Conservation (phyloP, 805 yeast species). For the Myxozyma neotropica region DNA sequence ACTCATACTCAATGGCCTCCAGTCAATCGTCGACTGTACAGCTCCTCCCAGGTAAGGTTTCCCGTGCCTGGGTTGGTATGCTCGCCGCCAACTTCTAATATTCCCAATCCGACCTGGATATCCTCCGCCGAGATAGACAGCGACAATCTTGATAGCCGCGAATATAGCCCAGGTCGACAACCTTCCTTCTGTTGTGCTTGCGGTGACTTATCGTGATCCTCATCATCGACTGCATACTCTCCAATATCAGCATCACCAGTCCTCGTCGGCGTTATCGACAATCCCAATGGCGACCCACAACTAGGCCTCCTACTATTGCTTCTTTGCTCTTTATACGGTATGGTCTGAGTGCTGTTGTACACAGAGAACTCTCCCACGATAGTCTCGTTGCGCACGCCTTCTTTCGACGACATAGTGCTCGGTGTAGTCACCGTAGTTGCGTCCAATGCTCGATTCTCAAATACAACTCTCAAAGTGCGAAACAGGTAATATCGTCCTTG, state of each 20-base stretch:
- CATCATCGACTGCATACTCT: background rate
- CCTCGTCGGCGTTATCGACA: background rate
- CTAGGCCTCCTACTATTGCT: too few relatives aligned
- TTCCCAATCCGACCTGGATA: background rate
- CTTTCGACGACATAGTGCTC: background rate
- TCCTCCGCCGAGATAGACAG: constrained; percentile 20
- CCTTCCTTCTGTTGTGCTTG: too few relatives aligned
- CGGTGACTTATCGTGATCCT: too few relatives aligned
- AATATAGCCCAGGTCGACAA: too few relatives aligned
- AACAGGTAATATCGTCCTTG: constrained; percentile 36
- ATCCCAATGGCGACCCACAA: too few relatives aligned
- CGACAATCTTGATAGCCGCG: constrained; percentile 6
- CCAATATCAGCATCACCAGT: background rate
- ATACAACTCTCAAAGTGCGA: constrained; percentile 40
- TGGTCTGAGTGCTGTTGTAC: too few relatives aligned
- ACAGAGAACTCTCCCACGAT: constrained; percentile 20
- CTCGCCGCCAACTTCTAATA: background rate
- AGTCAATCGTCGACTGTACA: constrained; percentile 15
- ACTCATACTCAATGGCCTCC: too few relatives aligned
- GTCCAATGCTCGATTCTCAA: constrained; percentile 37
- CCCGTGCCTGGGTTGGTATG: background rate
- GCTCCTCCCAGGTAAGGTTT: constrained; percentile 23
- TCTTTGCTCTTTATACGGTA: too few relatives aligned
- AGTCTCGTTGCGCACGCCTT: constrained; percentile 17
- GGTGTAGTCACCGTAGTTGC: constrained; percentile 10